Evolutionary conservation across 2,329 filamentous ascomycete species (phyloP).

Genomic region (Xylariaceae sp.): DNA sequence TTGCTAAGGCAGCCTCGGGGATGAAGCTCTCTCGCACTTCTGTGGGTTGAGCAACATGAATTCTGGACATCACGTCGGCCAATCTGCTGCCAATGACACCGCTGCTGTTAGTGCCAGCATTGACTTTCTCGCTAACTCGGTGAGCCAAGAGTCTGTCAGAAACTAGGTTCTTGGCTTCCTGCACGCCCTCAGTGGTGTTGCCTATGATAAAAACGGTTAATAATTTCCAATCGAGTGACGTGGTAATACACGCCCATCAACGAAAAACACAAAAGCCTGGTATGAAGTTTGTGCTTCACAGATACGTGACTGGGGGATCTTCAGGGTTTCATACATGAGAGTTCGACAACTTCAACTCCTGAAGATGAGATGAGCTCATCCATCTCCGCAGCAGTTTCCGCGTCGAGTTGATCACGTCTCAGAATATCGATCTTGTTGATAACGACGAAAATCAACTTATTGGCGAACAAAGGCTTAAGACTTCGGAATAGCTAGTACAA

Average conservation of each 20-base stretch:
- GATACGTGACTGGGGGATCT: background rate
- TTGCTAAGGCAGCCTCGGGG: slow-evolving; percentile 72
- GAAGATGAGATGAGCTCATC: slow-evolving; percentile 76
- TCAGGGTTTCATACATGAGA: slow-evolving; percentile 58
- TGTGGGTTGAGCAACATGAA: slow-evolving; percentile 94
- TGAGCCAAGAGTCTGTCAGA: slow-evolving; percentile 91
- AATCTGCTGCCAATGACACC: slow-evolving; percentile 75
- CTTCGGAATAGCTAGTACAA: slow-evolving; percentile 69
- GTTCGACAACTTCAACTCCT: slow-evolving; percentile 86
- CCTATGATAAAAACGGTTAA: slow-evolving; percentile 8
- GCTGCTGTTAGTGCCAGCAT: slow-evolving; percentile 74
- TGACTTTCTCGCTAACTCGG: slow-evolving; percentile 90
- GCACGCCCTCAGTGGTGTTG: slow-evolving; percentile 89
- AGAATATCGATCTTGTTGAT: slow-evolving; percentile 98
- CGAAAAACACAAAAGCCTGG: background rate
- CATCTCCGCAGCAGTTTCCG: slow-evolving; percentile 70
- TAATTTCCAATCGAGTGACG: background rate
- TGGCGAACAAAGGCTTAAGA: slow-evolving; percentile 93
- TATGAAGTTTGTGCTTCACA: background rate
- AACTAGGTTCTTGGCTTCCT: slow-evolving; percentile 88
- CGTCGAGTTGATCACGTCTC: slow-evolving; percentile 78
- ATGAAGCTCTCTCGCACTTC: slow-evolving; percentile 77
- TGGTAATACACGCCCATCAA: background rate
- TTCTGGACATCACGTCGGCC: slow-evolving; percentile 84
- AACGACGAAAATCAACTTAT: slow-evolving; percentile 94